phyloP scores from a whole-genome alignment of 768 basidiomycete species.

The Amanita subjunquillea region DNA sequence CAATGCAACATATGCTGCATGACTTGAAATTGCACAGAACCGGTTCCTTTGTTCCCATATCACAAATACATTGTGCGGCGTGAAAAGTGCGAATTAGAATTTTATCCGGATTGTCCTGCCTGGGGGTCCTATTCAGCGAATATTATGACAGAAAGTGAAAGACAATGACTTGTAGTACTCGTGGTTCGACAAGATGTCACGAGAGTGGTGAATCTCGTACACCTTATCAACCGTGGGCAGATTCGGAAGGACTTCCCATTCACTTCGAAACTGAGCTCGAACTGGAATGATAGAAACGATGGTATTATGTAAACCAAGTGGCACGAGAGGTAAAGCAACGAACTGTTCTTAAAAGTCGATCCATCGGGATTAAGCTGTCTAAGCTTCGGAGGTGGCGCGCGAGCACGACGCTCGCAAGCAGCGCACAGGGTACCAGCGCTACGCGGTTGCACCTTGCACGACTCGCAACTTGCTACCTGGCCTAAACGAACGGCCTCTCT shows the following conservation, averaged over 20 bases:
- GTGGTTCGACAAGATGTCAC: conserved; percentile 32
- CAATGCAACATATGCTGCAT: conserved; percentile 54
- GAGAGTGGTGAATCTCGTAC: conserved; percentile 40
- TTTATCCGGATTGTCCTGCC: conserved; percentile 24
- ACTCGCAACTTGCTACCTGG: conserved; percentile 36
- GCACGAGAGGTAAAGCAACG: conserved; percentile 11
- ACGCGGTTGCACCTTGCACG: conserved; percentile 38
- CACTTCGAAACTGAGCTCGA: conserved; percentile 39
- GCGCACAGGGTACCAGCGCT: conserved; percentile 36
- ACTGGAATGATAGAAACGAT: conserved; percentile 17
- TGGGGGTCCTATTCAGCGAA: conserved; percentile 8
- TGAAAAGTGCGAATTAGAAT: conserved; percentile 52
- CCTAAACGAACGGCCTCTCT: conserved; percentile 45
- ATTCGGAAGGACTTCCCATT: conserved; percentile 36
- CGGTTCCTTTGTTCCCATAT: conserved; percentile 45
- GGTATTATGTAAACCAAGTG: neutral
- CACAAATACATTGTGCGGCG: conserved; percentile 58
- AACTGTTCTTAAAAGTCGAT: conserved; percentile 42
- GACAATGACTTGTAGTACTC: conserved; percentile 36
- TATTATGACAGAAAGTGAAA: neutral
- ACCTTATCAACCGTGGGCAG: conserved; percentile 40
- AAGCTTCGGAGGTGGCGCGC: conserved; percentile 28
- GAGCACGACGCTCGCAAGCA: conserved; percentile 36
- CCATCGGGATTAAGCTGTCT: conserved; percentile 37
- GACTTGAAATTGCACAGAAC: conserved; percentile 46